Evolutionary conservation across 2,329 filamentous ascomycete genomes (phyloP), one percentile per base, ranked within the genome.

Genomic region (Fusarium hostae): DNA sequence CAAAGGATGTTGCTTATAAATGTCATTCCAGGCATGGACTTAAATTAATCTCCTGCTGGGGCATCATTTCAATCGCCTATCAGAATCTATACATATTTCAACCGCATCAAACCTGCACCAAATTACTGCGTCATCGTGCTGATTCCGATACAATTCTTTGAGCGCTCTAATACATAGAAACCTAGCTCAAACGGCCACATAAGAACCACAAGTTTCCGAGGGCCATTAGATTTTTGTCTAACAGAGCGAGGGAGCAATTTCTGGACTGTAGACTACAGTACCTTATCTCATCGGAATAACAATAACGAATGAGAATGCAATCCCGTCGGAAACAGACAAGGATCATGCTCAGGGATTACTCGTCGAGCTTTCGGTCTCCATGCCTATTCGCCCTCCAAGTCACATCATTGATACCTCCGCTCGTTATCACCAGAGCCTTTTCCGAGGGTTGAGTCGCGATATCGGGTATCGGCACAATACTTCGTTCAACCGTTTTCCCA

Each of bases 1-100:
- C 2, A 16, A 16, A 4, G 10, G n/a, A 32, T 9, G 3, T 9
- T 2, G 0, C 9, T 2, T 7, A 26, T 16, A 26, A 20, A 26
- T 18, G 10, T 2, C 20, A 39, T 7, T 5, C 11, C 4, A 7
- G 11, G 20, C 6, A 35, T 11, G 9, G 2, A 6, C 40, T 16
- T 9, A 13, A 11, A 24, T 18, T 2, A 8, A 18, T 3, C 12
- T 2, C 22, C 4, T 2, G 4, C 9, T 2, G 9, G 3, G 10
- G 15, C 41, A 4, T 12, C 32, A 15, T 15, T 34, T 15, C 32
- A 15, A 26, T 26, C 26, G 26, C 26, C 8, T 15, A 5, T 34
- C 32, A 34, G 32, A 34, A 34, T 15, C 32, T 13, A 15, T 34
- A 15, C 2, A 9, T 34, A 34, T 26, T 6, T 26, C 7, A 26